A percentile compares a stretch with the other conserved stretches of the same genome.
Evolutionary conservation across 768 basidiomycete genomes (phyloP).

Genomic region (Kwoniella pini): DNA sequence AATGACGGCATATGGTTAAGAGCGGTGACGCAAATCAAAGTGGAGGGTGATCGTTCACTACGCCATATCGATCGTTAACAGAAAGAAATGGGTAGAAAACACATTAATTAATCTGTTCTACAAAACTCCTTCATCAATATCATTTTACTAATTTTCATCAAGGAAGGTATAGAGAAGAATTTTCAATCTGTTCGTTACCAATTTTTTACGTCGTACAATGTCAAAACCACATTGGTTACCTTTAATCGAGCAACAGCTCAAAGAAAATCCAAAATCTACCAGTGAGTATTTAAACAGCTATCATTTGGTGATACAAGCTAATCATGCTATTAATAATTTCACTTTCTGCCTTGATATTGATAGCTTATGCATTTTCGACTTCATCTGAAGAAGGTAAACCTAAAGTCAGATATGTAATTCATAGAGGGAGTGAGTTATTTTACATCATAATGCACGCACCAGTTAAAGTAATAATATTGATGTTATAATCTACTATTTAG

Average conservation of each 20-base stretch:
- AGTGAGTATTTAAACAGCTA: slow-evolving; percentile 25
- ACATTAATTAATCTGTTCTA: too few species aligned
- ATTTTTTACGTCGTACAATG: slow-evolving; percentile 5
- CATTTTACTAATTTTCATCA: too few species aligned
- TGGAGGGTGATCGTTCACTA: slow-evolving; percentile 2
- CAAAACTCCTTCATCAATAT: too few species aligned
- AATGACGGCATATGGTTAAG: background rate
- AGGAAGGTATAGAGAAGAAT: too few species aligned
- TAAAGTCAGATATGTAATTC: slow-evolving; percentile 49
- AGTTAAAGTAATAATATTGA: background rate
- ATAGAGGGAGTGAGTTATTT: slow-evolving; percentile 40
- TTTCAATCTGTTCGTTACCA: slow-evolving; percentile 14
- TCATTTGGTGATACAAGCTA: background rate
- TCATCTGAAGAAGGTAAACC: slow-evolving; percentile 38
- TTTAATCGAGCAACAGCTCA: slow-evolving; percentile 31
- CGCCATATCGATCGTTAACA: slow-evolving; percentile 6
- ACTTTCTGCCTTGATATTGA: background rate
- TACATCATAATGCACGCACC: background rate
- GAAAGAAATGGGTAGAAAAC: background rate
- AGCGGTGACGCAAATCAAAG: background rate
- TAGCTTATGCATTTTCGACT: slow-evolving; percentile 45
- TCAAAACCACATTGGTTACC: slow-evolving; percentile 31
- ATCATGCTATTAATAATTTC: background rate
- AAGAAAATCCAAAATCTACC: slow-evolving; percentile 36
- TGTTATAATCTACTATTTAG: slow-evolving; percentile 15